Conservation (phyloP, 208 protist genomes). For the Crithidia expoeki region DNA sequence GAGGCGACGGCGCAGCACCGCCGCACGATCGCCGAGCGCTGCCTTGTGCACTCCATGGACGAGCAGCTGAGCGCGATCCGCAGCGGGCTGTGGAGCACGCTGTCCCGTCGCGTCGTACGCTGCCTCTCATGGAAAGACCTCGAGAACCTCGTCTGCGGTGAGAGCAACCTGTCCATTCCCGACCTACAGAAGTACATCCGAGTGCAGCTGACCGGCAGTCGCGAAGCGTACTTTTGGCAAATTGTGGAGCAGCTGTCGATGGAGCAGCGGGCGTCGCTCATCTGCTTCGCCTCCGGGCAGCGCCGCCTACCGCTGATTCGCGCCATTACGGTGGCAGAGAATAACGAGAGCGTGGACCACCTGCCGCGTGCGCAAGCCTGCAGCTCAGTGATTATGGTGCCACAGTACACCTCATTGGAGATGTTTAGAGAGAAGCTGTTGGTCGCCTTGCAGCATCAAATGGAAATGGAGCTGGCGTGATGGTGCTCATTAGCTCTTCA, state of each 20-base stretch:
- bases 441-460: conserved; percentile 79
- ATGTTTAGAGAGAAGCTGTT: conserved; percentile 83
- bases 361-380: conserved; percentile 91
- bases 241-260: conserved; percentile 82
- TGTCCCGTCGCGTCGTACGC: conserved; percentile 84
- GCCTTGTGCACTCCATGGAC: conserved; percentile 89
- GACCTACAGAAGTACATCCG: conserved; percentile 75
- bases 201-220: conserved; percentile 46
- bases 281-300: conserved; percentile 91
- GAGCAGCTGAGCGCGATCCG: conserved; percentile 84
- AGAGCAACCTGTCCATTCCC: conserved; percentile 64
- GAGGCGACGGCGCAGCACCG: conserved; percentile 36
- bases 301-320: conserved; percentile 78
- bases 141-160: conserved; percentile 82
- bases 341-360: conserved; percentile 78
- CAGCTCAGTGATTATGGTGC: conserved; percentile 84
- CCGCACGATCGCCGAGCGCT: conserved; percentile 76
- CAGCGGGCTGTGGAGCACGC: conserved; percentile 72
- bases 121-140: conserved; percentile 88
- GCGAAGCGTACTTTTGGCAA: conserved; percentile 83
- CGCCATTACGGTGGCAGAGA: conserved; percentile 77
- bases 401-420: conserved; percentile 78
- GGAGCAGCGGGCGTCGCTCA: conserved; percentile 79
- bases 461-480: conserved; percentile 92
- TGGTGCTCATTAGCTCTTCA: background rate